Evolutionary conservation across 2,329 filamentous ascomycete species (phyloP), one percentile per base, ranked within the genome.

Genomic region (Penicillium verrucosum): DNA sequence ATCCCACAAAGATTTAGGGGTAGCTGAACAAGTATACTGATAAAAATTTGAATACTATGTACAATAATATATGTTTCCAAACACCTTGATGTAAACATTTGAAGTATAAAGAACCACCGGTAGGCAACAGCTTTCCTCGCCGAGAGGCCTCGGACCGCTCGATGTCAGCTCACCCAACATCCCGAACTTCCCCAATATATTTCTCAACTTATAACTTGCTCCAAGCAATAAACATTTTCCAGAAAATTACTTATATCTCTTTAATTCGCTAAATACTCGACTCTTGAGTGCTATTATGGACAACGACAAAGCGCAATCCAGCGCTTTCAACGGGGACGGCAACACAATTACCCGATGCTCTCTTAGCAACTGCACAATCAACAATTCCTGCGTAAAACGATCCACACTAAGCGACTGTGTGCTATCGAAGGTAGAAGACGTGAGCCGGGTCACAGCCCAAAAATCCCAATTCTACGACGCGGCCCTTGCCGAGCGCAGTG

Each of bases 311-410:
- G 2, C 8, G n/a, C 27, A 38, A 23, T n/a, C 23, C 32, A 44
- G 30, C 23, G 5, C n/a, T 14, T 6, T 32, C 9, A 45, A 29
- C 10, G 43, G 41, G 12, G 53, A 60, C n/a, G 44, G 47, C 3
- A 63, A 63, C 36, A 57, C 47, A 27, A 58, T 70, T 16, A 58
- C 40, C 10, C 59, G 61, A 44, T 60, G 62, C 49, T 59, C 51
- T 7, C 37, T 68, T 36, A 38, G 43, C 27, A 49, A 62, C 49
- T 65, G 58, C 25, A 60, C 58, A 0, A 37, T 69, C 14, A 58
- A 57, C 0, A 58, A 63, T 41, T 58, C 59, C 9, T 50, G 25
- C 8, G 25, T 60, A 6, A 56, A 57, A n/a, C 57, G 58, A 27
- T 64, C 56, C 43, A 56, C 29, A 2, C 40, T 67, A 5, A 29